These are phyloP conservation scores for Monosporozyma unispora DNA, from an alignment of 805 yeast species.

Conservation along the genomic window DNA sequence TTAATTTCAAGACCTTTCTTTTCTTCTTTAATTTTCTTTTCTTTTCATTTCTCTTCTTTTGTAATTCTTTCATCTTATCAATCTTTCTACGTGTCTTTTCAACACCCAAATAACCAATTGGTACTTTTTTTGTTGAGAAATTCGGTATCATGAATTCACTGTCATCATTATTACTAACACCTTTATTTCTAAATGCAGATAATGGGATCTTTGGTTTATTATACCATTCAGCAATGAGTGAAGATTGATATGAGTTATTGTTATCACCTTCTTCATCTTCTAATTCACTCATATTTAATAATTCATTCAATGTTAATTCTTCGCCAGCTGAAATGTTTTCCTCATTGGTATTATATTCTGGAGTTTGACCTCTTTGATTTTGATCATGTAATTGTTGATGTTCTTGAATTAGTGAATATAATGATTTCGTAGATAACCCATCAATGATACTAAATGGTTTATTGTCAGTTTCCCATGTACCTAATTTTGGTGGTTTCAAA, in stretches of 20 bases:
- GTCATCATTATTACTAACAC: conserved; percentile 33
- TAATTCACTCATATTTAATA: conserved; percentile 78
- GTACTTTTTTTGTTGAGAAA: conserved; percentile 24
- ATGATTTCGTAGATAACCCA: conserved; percentile 81
- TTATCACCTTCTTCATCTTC: conserved; percentile 63
- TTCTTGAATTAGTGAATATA: conserved; percentile 42
- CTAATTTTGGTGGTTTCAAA: conserved; percentile 83
- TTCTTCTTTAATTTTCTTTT: conserved; percentile 28
- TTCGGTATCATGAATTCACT: conserved; percentile 26
- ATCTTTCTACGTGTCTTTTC: conserved; percentile 30
- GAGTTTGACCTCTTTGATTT: conserved; percentile 19
- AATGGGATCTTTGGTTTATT: conserved; percentile 56
- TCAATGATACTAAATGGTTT: conserved; percentile 92
- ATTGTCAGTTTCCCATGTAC: conserved; percentile 80
- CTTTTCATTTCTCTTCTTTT: conserved; percentile 28
- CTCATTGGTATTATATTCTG: conserved; percentile 5
- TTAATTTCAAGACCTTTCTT: conserved; percentile 26
- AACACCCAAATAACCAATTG: conserved; percentile 31
- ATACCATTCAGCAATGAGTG: conserved; percentile 31
- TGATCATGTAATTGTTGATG: conserved; percentile 23
- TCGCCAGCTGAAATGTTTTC: conserved; percentile 13
- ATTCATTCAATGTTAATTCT: conserved; percentile 59
- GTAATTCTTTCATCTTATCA: conserved; percentile 29
- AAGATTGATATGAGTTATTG: conserved; percentile 28
- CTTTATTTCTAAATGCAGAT: conserved; percentile 85